These are phyloP conservation scores for Heliocybe sulcata DNA, from an alignment of 1,284 basidiomycete genomes.

Conservation along the genomic window DNA sequence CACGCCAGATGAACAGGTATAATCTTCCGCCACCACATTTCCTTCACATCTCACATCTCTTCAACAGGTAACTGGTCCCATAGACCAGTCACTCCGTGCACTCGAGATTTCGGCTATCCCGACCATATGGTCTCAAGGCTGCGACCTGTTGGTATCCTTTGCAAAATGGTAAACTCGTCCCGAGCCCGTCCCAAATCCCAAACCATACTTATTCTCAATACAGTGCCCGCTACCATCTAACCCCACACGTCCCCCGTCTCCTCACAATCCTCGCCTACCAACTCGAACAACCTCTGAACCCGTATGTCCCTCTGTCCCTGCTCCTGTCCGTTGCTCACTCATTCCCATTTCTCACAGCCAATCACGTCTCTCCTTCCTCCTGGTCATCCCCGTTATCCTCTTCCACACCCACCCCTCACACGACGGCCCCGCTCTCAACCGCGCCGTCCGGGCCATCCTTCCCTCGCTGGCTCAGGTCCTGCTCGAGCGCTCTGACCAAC, in stretches of 20 bases:
- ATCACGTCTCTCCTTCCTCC: constrained; percentile 37
- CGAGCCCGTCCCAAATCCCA: constrained; percentile 5
- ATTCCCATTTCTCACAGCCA: constrained; percentile 23
- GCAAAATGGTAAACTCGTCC: constrained; percentile 36
- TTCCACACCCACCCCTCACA: constrained; percentile 37
- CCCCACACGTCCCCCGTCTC: constrained; percentile 43
- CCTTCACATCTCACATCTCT: too few relatives aligned
- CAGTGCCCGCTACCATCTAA: constrained; percentile 45
- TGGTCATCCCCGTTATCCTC: constrained; percentile 35
- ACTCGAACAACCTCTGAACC: constrained; percentile 44
- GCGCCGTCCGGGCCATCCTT: constrained; percentile 49
- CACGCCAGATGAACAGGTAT: constrained; percentile 44
- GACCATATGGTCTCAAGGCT: constrained; percentile 45
- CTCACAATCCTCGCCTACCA: constrained; percentile 45
- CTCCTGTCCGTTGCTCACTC: constrained; percentile 3
- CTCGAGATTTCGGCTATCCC: constrained; percentile 51
- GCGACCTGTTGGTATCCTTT: constrained; percentile 40
- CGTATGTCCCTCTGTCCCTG: constrained; percentile 31
- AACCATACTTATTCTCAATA: constrained; percentile 6
- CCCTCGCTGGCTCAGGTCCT: constrained; percentile 44
- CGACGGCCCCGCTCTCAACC: constrained; percentile 40
- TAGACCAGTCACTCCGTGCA: constrained; percentile 40
- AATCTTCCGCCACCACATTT: too few relatives aligned
- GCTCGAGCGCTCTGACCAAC: constrained; percentile 26
- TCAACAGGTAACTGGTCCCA: constrained; percentile 40